A percentile compares a stretch with the other conserved stretches of the same genome.
phyloP scores from a whole-genome alignment of 192 early-diverging fungal species.

The Coemansia sp. region DNA sequence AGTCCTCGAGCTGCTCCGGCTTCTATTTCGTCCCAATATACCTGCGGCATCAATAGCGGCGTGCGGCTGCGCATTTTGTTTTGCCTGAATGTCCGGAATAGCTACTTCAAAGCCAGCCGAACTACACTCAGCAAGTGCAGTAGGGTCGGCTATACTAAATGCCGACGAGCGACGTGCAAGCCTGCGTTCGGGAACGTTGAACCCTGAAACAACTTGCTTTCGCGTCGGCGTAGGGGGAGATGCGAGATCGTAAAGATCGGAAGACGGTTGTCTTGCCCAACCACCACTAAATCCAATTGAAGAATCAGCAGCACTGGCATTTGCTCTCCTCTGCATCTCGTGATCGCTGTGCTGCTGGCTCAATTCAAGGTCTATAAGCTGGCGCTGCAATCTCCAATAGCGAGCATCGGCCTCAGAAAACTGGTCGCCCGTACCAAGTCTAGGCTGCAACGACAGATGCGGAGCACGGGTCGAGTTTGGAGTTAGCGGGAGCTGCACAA shows the following conservation, averaged over 20 bases:
- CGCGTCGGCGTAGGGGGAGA: conserved; percentile 49
- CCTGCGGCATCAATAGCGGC: background rate
- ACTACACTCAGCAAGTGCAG: background rate
- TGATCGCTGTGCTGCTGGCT: conserved; percentile 29
- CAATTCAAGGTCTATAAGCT: conserved; percentile 55
- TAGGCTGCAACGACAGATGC: conserved; percentile 11
- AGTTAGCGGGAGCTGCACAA: conserved; percentile 39
- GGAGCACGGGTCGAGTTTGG: conserved; percentile 18
- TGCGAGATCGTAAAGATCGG: conserved; percentile 24
- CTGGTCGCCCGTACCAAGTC: conserved; percentile 26
- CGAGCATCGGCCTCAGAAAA: conserved; percentile 53
- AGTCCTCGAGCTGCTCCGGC: conserved; percentile 8
- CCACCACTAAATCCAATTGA: background rate
- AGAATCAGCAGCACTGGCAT: background rate
- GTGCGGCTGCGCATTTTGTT: background rate
- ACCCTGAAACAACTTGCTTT: conserved; percentile 4
- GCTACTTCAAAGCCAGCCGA: background rate
- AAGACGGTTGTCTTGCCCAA: conserved; percentile 14
- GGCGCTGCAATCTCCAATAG: conserved; percentile 56
- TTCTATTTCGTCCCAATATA: conserved; percentile 7
- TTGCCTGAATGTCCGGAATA: background rate
- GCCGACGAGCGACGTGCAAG: conserved; percentile 43
- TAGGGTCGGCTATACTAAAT: conserved; percentile 45
- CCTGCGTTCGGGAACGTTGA: conserved; percentile 1
- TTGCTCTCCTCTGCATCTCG: background rate